Evolutionary conservation across 805 yeast species (phyloP).

Genomic region (Pichia eremophila): DNA sequence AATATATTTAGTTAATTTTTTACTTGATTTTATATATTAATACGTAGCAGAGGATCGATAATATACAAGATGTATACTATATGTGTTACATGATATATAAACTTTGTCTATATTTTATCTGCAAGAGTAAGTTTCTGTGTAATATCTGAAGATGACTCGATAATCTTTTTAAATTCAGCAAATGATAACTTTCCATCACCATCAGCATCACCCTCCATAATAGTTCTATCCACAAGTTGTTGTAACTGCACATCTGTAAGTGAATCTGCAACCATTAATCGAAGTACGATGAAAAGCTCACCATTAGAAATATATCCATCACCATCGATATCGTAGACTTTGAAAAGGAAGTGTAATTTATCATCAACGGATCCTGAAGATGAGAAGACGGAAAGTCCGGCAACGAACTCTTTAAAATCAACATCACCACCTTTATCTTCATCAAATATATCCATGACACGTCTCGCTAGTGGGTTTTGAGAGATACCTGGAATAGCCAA

Average conservation of each 20-base stretch:
- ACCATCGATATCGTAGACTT: constrained; percentile 88
- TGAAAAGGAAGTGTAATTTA: constrained; percentile 81
- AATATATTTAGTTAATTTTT: too few relatives aligned
- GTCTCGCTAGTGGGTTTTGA: constrained; percentile 77
- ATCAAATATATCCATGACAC: constrained; percentile 92
- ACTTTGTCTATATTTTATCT: constrained; percentile 12
- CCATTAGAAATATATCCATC: constrained; percentile 96
- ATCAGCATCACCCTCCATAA: constrained; percentile 83
- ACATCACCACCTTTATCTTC: constrained; percentile 87
- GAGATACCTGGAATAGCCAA: constrained; percentile 88
- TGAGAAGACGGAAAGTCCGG: constrained; percentile 62
- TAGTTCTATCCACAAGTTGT: constrained; percentile 94
- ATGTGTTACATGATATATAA: too few relatives aligned
- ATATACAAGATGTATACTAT: too few relatives aligned
- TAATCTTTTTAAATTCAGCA: constrained; percentile 73
- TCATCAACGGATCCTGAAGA: constrained; percentile 74
- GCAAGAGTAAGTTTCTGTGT: constrained; percentile 23
- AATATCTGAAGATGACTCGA: constrained; percentile 35
- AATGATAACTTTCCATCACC: constrained; percentile 82
- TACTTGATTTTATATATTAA: too few relatives aligned
- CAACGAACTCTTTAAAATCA: constrained; percentile 90
- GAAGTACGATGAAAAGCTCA: constrained; percentile 81
- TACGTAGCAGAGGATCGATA: too few relatives aligned
- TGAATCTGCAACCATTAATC: constrained; percentile 95
- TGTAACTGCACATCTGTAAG: constrained; percentile 81